Percentiles rank a stretch among this genome's conserved stretches.
Conservation (phyloP, 2,329 filamentous ascomycete species). For the Lecanosticta acicola region DNA sequence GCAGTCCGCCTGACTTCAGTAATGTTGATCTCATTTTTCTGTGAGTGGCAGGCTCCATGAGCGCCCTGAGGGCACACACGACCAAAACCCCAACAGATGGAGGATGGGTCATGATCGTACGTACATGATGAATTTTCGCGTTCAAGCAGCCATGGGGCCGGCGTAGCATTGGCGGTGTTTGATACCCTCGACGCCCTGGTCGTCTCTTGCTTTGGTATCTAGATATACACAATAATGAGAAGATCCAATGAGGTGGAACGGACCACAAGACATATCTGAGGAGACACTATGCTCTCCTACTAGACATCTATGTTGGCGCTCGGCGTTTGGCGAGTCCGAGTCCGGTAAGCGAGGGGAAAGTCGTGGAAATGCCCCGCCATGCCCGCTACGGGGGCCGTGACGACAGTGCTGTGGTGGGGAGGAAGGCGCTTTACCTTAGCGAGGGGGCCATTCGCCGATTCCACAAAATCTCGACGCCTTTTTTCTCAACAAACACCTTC, state of each 20-base stretch:
- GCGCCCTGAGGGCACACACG: background rate
- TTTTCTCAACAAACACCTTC: constrained; percentile 1
- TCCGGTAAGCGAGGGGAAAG: background rate
- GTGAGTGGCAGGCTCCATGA: constrained; percentile 37
- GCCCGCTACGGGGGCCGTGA: background rate
- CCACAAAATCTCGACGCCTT: background rate
- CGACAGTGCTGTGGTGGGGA: background rate
- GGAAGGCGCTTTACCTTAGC: background rate
- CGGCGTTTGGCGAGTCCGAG: background rate
- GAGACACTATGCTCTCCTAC: too few species aligned
- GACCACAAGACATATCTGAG: too few species aligned
- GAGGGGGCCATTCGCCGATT: background rate
- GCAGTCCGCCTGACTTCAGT: constrained; percentile 49
- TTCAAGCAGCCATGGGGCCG: background rate
- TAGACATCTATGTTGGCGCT: too few species aligned
- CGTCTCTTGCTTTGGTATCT: background rate
- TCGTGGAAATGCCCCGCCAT: background rate
- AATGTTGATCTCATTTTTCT: constrained; percentile 81
- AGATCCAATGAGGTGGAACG: too few species aligned
- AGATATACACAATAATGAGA: background rate
- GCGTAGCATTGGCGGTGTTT: constrained; percentile 1
- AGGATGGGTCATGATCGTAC: background rate
- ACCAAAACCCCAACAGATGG: background rate
- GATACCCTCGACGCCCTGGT: constrained; percentile 1
- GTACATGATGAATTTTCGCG: background rate